Evolutionary conservation across 352 stramenopile species (phyloP).

Genomic region (Elongisporangium prolatum): DNA sequence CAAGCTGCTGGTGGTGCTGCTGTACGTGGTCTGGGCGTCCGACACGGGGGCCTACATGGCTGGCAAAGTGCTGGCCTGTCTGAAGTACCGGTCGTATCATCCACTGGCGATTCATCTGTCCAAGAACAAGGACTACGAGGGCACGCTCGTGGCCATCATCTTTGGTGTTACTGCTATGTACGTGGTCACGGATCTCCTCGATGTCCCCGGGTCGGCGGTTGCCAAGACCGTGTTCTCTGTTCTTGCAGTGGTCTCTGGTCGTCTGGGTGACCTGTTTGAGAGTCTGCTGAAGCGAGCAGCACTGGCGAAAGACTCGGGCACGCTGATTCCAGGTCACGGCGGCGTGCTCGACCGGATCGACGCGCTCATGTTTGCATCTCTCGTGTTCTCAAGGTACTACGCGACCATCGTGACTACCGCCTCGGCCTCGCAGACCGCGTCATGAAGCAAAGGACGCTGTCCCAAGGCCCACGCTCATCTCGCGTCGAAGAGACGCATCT

Average conservation of each 20-base stretch:
- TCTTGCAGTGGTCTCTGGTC: constrained; percentile 89
- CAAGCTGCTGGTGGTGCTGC: constrained; percentile 61
- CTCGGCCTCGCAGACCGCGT: background rate
- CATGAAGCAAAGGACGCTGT: background rate
- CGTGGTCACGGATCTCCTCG: constrained; percentile 64
- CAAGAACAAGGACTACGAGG: constrained; percentile 96
- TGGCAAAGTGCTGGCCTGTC: constrained; percentile 84
- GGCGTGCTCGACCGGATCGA: constrained; percentile 95
- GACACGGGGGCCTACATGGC: constrained; percentile 94
- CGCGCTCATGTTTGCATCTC: constrained; percentile 89
- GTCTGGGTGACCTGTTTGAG: constrained; percentile 94
- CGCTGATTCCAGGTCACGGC: constrained; percentile 94
- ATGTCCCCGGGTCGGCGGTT: constrained; percentile 69
- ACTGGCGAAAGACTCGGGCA: constrained; percentile 93
- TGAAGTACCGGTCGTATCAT: constrained; percentile 83
- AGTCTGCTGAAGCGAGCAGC: constrained; percentile 95
- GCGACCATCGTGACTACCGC: constrained; percentile 23
- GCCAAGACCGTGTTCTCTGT: constrained; percentile 83
- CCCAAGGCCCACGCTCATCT: background rate
- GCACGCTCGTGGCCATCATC: constrained; percentile 84
- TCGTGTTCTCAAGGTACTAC: constrained; percentile 68
- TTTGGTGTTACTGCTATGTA: constrained; percentile 86
- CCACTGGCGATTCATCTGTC: constrained; percentile 85
- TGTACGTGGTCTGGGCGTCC: constrained; percentile 72
- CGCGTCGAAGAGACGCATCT: background rate